Evolutionary conservation across 768 basidiomycete genomes (phyloP).

Genomic region (Russula earlei): DNA sequence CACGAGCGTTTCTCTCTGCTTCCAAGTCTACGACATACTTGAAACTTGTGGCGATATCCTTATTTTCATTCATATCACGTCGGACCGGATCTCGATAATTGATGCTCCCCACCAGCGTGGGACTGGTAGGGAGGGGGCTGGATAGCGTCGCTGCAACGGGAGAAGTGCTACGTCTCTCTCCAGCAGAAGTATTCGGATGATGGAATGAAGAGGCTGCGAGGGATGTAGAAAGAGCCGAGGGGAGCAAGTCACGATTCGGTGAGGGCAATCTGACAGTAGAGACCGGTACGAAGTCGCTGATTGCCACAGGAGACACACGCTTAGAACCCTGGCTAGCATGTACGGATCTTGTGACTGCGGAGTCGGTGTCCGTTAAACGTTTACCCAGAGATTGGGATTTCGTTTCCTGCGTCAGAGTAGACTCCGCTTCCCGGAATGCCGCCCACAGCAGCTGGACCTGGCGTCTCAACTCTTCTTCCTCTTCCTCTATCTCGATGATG

Average conservation of each 20-base stretch:
- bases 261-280: conserved; percentile 33
- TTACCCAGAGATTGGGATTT: conserved; percentile 20
- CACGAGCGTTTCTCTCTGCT: conserved; percentile 24
- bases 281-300: conserved; percentile 51
- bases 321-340: not conserved
- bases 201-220: conserved; percentile 51
- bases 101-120: conserved; percentile 12
- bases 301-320: conserved; percentile 27
- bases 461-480: conserved; percentile 43
- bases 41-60: conserved; percentile 40
- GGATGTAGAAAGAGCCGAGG: conserved; percentile 65
- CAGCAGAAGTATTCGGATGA: conserved; percentile 33
- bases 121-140: conserved; percentile 1
- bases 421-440: conserved; percentile 41
- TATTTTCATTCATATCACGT: conserved; percentile 39
- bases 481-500: conserved; percentile 44
- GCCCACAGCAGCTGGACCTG: conserved; percentile 60
- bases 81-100: conserved; percentile 30
- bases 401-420: conserved; percentile 34
- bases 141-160: conserved; percentile 8
- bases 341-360: not conserved
- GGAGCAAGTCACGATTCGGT: conserved; percentile 26
- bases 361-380: not conserved
- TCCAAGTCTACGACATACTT: conserved; percentile 38
- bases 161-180: conserved; percentile 15